These are phyloP conservation scores for Posidonia australis DNA, from an alignment of 106 monocot genomes.

Conservation along the genomic window DNA sequence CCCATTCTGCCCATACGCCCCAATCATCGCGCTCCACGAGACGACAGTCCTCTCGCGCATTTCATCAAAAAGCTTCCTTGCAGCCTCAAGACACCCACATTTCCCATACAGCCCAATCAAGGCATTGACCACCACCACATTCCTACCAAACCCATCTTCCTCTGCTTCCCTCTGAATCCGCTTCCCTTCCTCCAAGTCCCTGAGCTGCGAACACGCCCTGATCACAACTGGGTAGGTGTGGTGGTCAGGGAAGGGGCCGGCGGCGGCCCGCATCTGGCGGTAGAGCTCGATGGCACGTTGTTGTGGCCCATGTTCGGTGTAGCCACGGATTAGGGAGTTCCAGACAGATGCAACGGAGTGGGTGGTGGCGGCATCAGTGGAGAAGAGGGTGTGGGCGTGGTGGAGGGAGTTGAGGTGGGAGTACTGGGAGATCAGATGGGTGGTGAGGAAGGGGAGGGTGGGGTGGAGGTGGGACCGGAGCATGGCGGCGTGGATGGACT, in stretches of 20 bases:
- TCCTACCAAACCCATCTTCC: slow-evolving; percentile 19
- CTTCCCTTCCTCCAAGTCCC: slow-evolving; percentile 17
- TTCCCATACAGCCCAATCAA: slow-evolving; percentile 59
- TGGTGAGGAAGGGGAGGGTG: not conserved
- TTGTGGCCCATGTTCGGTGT: not conserved
- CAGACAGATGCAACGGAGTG: not conserved
- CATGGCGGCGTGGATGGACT: slow-evolving; percentile 8
- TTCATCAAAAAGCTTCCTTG: slow-evolving; percentile 45
- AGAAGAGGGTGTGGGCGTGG: slow-evolving; percentile 9
- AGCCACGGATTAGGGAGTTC: slow-evolving; percentile 5
- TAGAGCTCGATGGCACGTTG: slow-evolving; percentile 3
- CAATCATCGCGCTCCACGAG: slow-evolving; percentile 64
- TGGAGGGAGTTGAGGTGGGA: slow-evolving; percentile 3
- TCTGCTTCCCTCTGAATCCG: slow-evolving; percentile 22
- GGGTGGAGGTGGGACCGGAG: slow-evolving; percentile 7
- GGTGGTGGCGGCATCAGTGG: not conserved
- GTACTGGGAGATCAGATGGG: slow-evolving; percentile 16
- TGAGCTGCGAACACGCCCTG: slow-evolving; percentile 42
- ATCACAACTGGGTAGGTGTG: slow-evolving; percentile 49
- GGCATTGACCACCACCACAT: slow-evolving; percentile 38
- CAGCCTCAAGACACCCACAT: slow-evolving; percentile 24
- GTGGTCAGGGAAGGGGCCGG: slow-evolving; percentile 25
- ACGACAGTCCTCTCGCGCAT: slow-evolving; percentile 39
- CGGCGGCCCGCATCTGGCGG: slow-evolving; percentile 5
- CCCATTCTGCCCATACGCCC: slow-evolving; percentile 25